Evolutionary conservation across 2,329 filamentous ascomycete species (phyloP).

Genomic region (Talaromyces pinophilus): DNA sequence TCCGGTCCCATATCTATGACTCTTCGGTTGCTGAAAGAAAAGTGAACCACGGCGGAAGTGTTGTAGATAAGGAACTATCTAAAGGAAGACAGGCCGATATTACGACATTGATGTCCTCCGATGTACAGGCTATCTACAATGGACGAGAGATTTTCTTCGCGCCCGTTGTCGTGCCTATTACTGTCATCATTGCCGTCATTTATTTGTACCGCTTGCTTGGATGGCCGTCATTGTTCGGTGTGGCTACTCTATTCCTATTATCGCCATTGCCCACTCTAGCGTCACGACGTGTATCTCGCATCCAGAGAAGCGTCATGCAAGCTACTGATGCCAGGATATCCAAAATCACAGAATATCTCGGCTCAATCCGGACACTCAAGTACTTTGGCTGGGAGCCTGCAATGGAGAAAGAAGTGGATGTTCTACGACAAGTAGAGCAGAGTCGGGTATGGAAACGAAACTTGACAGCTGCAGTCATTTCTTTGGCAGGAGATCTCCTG

Average conservation of each 20-base stretch:
- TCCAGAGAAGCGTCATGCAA: conserved; percentile 56
- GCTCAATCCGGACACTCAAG: conserved; percentile 61
- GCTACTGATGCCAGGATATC: conserved; percentile 61
- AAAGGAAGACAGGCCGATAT: conserved; percentile 53
- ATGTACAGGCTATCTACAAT: conserved; percentile 57
- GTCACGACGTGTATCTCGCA: conserved; percentile 52
- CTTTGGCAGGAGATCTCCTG: conserved; percentile 55
- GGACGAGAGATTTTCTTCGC: conserved; percentile 56
- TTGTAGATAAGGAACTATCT: conserved; percentile 30
- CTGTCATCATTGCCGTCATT: conserved; percentile 52
- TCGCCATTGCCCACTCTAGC: conserved; percentile 56
- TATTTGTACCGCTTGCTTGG: conserved; percentile 59
- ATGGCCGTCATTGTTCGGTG: conserved; percentile 58
- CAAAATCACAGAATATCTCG: conserved; percentile 59
- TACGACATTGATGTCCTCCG: conserved; percentile 61
- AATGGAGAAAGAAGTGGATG: conserved; percentile 54
- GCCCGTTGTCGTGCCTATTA: conserved; percentile 49
- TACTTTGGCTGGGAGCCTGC: conserved; percentile 63
- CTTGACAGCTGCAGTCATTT: conserved; percentile 45
- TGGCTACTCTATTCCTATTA: conserved; percentile 50
- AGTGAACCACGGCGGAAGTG: conserved; percentile 21
- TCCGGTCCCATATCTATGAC: conserved; percentile 59
- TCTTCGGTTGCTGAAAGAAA: conserved; percentile 28
- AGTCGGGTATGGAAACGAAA: conserved; percentile 57
- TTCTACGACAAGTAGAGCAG: conserved; percentile 55